phyloP scores from a whole-genome alignment of 345 rosid genomes.

The Jatropha curcas region DNA sequence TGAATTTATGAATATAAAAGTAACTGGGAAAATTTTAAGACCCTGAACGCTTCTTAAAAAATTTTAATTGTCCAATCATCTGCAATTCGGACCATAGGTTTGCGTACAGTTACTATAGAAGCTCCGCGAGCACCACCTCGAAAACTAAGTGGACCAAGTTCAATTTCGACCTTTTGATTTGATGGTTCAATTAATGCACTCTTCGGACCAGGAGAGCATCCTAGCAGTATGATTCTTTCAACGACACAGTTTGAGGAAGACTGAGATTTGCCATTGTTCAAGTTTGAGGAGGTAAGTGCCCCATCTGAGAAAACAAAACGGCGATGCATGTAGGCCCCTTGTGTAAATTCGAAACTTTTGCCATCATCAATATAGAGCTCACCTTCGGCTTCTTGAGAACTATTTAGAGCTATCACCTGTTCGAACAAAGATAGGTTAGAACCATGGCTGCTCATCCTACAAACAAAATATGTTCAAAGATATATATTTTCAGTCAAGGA shows the following conservation, averaged over 20 bases:
- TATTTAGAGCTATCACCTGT: conserved; percentile 91
- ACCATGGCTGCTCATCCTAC: neutral
- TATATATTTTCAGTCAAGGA: neutral
- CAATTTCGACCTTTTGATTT: conserved; percentile 59
- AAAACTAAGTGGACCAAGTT: conserved; percentile 62
- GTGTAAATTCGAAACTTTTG: conserved; percentile 65
- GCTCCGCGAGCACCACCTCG: conserved; percentile 37
- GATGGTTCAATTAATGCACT: conserved; percentile 66
- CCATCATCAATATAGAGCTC: conserved; percentile 97
- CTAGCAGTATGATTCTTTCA: conserved; percentile 82
- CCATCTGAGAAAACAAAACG: conserved; percentile 71
- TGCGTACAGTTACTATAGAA: conserved; percentile 66
- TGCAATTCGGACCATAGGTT: conserved; percentile 71
- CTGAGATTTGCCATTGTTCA: conserved; percentile 35
- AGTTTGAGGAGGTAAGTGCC: conserved; percentile 57
- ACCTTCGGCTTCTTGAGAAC: conserved; percentile 84
- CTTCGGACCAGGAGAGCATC: conserved; percentile 48
- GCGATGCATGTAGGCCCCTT: conserved; percentile 79
- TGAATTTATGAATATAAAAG: no score
- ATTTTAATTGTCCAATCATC: conserved; percentile 83
- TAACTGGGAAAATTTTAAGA: neutral
- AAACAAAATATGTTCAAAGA: neutral
- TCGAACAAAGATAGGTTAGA: neutral
- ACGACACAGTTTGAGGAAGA: conserved; percentile 59
- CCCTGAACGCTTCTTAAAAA: conserved; percentile 34